Conservation (phyloP, 1,284 basidiomycete genomes). For the Ceratobasidium sp. region DNA sequence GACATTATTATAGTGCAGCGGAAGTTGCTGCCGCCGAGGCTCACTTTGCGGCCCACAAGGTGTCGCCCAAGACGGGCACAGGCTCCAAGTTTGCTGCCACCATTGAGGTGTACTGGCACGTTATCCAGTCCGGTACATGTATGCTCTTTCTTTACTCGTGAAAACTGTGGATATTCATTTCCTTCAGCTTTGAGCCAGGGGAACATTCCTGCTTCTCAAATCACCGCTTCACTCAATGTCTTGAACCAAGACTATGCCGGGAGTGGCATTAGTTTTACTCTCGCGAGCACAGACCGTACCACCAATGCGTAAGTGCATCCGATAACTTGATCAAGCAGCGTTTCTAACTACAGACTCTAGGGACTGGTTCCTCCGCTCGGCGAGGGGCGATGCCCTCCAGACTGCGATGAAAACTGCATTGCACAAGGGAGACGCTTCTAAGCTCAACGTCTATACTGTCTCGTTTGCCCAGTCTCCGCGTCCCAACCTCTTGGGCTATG, state of each 20-base stretch:
- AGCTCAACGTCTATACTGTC: slow-evolving; percentile 58
- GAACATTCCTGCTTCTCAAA: slow-evolving; percentile 18
- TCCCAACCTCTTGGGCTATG: background rate
- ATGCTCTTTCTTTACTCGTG: background rate
- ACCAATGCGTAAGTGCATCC: slow-evolving; percentile 16
- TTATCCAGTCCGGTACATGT: slow-evolving; percentile 10
- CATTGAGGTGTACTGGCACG: slow-evolving; percentile 30
- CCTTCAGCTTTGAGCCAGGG: slow-evolving; percentile 4
- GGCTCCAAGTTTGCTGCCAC: background rate
- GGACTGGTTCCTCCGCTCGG: background rate
- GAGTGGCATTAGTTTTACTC: background rate
- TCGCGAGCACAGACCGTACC: background rate
- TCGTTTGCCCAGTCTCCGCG: background rate
- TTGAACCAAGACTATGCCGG: slow-evolving; percentile 17
- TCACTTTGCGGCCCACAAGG: slow-evolving; percentile 6
- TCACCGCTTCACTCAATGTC: background rate
- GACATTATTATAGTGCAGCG: background rate
- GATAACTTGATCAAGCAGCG: background rate
- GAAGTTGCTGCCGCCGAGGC: slow-evolving; percentile 4
- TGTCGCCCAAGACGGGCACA: background rate
- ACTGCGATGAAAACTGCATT: slow-evolving; percentile 59
- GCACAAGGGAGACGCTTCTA: slow-evolving; percentile 53
- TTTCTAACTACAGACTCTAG: background rate
- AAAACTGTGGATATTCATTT: background rate
- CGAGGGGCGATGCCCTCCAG: slow-evolving; percentile 45